These are phyloP conservation scores for Diaporthe longicolla DNA, from an alignment of 2,329 filamentous ascomycete genomes.

Conservation along the genomic window DNA sequence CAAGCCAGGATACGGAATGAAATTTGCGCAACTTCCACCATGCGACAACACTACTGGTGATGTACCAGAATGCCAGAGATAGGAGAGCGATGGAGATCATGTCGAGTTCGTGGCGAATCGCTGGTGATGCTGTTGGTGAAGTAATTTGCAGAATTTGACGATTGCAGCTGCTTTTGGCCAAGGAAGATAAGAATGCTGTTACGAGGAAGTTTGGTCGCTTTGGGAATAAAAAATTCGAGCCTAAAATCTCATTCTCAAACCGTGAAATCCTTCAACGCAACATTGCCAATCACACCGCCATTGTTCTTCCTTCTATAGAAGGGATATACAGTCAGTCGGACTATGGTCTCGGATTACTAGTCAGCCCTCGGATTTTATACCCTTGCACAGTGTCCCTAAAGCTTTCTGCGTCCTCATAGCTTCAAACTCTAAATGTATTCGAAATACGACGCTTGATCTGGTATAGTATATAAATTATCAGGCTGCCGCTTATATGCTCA, in stretches of 20 bases:
- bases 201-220: not conserved
- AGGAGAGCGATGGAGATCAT: not conserved
- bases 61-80: conserved; percentile 40
- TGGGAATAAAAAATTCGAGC: not conserved
- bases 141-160: not conserved
- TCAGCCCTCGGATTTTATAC: not conserved
- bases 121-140: not conserved
- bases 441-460: not conserved
- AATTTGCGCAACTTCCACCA: conserved; percentile 46
- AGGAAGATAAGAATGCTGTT: not conserved
- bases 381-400: not conserved
- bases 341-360: not conserved
- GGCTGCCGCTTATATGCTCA: not conserved
- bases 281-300: not conserved
- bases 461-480: not conserved
- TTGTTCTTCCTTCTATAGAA: not conserved
- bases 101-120: not conserved
- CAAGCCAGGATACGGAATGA: conserved; percentile 45
- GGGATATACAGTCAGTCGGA: not conserved
- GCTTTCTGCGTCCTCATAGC: not conserved
- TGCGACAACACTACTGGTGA: conserved; percentile 31
- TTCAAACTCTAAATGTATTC: not conserved
- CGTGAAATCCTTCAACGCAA: not conserved
- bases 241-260: not conserved
- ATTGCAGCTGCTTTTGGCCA: not conserved